Conservation (phyloP, 2,329 filamentous ascomycete species). For the Cladosporium sp. region DNA sequence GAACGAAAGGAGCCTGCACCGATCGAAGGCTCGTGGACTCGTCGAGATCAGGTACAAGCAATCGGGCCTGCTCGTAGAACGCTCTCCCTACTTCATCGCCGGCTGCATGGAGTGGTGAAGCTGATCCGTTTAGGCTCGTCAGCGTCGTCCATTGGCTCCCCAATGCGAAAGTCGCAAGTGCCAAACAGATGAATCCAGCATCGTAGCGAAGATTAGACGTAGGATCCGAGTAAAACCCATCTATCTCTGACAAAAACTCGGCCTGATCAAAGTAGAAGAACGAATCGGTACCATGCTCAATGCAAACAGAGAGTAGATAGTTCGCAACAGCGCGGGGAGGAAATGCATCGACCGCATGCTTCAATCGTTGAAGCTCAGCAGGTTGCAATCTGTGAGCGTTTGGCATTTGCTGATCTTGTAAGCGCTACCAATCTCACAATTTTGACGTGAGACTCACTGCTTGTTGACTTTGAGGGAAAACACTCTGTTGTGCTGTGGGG, state of each 20-base stretch:
- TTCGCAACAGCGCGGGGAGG: background rate
- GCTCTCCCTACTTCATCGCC: background rate
- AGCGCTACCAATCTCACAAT: too few species aligned
- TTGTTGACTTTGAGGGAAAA: background rate
- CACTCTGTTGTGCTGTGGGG: background rate
- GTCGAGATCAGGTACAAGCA: constrained; percentile 5
- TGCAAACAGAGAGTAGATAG: background rate
- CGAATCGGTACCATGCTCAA: constrained; percentile 1
- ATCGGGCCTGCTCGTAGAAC: background rate
- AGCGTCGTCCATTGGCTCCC: constrained; percentile 8
- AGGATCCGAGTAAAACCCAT: background rate
- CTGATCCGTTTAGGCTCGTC: background rate
- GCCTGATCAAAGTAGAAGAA: constrained; percentile 12
- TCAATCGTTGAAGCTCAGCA: background rate
- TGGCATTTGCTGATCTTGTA: background rate
- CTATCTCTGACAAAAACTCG: background rate
- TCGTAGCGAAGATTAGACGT: background rate
- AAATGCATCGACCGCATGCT: background rate
- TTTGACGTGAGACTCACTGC: background rate
- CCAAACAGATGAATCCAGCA: constrained; percentile 5
- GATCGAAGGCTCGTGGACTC: constrained; percentile 4
- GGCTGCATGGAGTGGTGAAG: background rate
- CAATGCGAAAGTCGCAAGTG: constrained; percentile 1
- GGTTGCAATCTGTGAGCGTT: background rate
- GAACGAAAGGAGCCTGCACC: constrained; percentile 8